Percentiles rank a stretch among this genome's conserved stretches.
Evolutionary conservation across 2,329 filamentous ascomycete species (phyloP).

Genomic region (Massarina eburnea): DNA sequence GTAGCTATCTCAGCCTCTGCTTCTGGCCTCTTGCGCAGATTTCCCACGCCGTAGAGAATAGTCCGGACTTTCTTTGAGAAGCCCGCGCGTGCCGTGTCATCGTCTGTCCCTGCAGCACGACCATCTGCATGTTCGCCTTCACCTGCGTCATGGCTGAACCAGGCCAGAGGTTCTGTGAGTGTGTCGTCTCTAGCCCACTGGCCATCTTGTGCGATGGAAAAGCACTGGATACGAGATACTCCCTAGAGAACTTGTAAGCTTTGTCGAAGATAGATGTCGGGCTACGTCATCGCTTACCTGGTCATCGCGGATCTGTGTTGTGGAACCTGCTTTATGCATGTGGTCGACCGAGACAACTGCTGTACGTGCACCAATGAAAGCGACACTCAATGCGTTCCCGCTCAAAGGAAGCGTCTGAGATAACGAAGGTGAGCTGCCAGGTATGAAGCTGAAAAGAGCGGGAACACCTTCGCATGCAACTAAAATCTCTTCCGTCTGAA

Average conservation of each 20-base stretch:
- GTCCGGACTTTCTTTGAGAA: constrained; percentile 46
- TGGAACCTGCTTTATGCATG: constrained; percentile 55
- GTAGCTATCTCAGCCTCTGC: constrained; percentile 32
- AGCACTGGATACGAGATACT: constrained; percentile 26
- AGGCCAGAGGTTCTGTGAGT: constrained; percentile 17
- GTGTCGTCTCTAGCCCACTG: constrained; percentile 25
- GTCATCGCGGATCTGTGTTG: constrained; percentile 38
- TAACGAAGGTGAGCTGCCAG: constrained; percentile 49
- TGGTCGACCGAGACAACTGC: constrained; percentile 57
- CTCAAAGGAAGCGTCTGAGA: constrained; percentile 51
- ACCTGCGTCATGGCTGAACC: constrained; percentile 14
- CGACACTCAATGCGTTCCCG: constrained; percentile 67
- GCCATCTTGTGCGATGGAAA: constrained; percentile 21
- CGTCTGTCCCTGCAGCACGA: constrained; percentile 14
- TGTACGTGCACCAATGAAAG: constrained; percentile 26
- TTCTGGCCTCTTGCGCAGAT: constrained; percentile 52
- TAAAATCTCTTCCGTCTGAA: constrained; percentile 33
- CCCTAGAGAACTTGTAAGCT: constrained; percentile 19
- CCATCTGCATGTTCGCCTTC: background rate
- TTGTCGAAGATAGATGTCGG: constrained; percentile 1
- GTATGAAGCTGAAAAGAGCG: constrained; percentile 65
- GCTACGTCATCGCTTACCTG: constrained; percentile 25
- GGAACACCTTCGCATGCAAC: constrained; percentile 52
- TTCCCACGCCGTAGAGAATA: constrained; percentile 51
- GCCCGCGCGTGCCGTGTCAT: constrained; percentile 16